Evolutionary conservation across 140 eudicot genomes (phyloP), one percentile per base, ranked within the genome.

Genomic region (Flaveria floridana): DNA sequence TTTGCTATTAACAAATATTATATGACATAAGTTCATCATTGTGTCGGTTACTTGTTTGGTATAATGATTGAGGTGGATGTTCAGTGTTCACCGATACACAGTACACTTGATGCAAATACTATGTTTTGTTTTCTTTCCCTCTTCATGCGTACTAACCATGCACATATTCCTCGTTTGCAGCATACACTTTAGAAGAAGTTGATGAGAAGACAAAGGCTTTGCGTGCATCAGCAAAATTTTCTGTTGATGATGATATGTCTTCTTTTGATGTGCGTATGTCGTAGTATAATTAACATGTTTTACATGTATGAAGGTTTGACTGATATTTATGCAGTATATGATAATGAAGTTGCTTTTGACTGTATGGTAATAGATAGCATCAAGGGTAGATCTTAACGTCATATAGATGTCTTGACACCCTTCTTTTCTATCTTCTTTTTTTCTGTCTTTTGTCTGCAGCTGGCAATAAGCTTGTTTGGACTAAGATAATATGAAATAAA

Each of bases 201-300:
- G 90, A 89, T 59, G 88, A 87, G 82, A 92, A 84, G 87, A 84
- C 95, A 10, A 92, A 85, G 83, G 81, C 72, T 52, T 72, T 92
- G 65, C 91, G 95, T 73, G 87, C 92, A 44, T 87, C 95, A 55
- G 87, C 96, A 52, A 89, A 88, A 30, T 75, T 34, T 76, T 59
- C 82, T 26, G 75, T 71, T 20, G 81, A 51, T 21, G 88, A 87
- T 79, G 91, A 87, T 86, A 86, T 81, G 71, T 83, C 96, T 74
- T 75, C 86, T 41, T 18, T 78, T 25, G 89, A 85, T 77, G 98
- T 93, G 81, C 81, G 96, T 91, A 23, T 74, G 62, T 9, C 59
- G 25, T 71, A 12, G 58, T 61, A 28, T 28, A 75, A 16, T 37
- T 16, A n/a, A n/a, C n/a, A 11, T 20, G 3, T 42, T 53, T 61